Conservation (phyloP, 768 basidiomycete species). For the Boletus bicolor region DNA sequence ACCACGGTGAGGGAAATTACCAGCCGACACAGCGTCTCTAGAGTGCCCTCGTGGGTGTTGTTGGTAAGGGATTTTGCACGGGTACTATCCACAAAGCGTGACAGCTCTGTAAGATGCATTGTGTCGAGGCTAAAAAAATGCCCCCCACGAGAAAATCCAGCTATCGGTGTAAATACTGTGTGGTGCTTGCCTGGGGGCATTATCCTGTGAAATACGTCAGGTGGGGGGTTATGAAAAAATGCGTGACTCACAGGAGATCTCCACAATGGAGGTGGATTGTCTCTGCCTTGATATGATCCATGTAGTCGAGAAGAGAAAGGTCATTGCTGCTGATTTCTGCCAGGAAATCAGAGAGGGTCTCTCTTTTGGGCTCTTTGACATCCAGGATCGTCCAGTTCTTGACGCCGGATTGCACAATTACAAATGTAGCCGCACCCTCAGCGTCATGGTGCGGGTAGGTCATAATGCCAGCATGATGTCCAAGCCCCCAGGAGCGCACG, state of each 20-base stretch:
- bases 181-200: constrained; percentile 5
- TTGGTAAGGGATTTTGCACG: neutral
- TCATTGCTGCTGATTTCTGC: neutral
- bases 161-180: constrained; percentile 1
- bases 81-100: neutral
- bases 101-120: constrained; percentile 1
- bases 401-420: neutral
- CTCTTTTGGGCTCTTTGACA: neutral
- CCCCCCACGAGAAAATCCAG: neutral
- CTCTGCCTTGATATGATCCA: neutral
- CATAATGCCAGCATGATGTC: neutral
- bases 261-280: neutral
- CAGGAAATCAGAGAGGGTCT: neutral
- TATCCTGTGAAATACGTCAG: neutral
- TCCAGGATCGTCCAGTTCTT: neutral
- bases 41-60: neutral
- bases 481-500: neutral
- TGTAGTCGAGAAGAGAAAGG: neutral
- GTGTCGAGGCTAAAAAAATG: constrained; percentile 10
- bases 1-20: neutral
- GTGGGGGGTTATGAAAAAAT: too few species aligned
- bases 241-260: neutral
- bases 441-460: constrained; percentile 1
- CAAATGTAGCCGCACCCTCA: neutral
- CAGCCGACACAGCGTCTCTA: neutral